Percentiles rank a stretch among this genome's conserved stretches.
Evolutionary conservation across 2,329 filamentous ascomycete genomes (phyloP).

Genomic region (Alternaria ethzedia): DNA sequence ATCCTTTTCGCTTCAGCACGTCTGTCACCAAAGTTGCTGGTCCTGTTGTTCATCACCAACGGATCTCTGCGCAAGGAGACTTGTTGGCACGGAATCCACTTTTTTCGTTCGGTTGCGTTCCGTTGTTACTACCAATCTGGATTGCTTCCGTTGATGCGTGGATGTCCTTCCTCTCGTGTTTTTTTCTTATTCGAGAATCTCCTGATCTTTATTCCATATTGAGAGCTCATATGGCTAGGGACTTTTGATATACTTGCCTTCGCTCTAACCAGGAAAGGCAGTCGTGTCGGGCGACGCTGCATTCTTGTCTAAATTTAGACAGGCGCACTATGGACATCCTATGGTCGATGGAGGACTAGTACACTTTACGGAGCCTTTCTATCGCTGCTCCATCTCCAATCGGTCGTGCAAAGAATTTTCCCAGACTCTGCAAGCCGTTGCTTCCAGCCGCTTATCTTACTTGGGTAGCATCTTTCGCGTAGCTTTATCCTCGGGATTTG

Average conservation of each 20-base stretch:
- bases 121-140: background rate
- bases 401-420: background rate
- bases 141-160: background rate
- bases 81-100: too few relatives aligned
- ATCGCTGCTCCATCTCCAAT: background rate
- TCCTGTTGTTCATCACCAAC: background rate
- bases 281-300: background rate
- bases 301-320: constrained; percentile 6
- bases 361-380: background rate
- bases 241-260: background rate
- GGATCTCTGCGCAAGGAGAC: too few relatives aligned
- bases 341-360: too few relatives aligned
- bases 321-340: constrained; percentile 14
- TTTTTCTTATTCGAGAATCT: too few relatives aligned
- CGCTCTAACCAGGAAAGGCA: background rate
- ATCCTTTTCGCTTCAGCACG: constrained; percentile 13
- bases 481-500: too few relatives aligned
- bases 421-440: background rate
- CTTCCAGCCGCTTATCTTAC: too few relatives aligned
- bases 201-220: background rate
- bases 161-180: background rate
- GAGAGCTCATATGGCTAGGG: background rate
- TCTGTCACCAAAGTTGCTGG: background rate
- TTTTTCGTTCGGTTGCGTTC: too few relatives aligned
- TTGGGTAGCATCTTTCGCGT: too few relatives aligned